Evolutionary conservation across 2,329 filamentous ascomycete genomes (phyloP).

Genomic region (Ophioceras dolichostomum): DNA sequence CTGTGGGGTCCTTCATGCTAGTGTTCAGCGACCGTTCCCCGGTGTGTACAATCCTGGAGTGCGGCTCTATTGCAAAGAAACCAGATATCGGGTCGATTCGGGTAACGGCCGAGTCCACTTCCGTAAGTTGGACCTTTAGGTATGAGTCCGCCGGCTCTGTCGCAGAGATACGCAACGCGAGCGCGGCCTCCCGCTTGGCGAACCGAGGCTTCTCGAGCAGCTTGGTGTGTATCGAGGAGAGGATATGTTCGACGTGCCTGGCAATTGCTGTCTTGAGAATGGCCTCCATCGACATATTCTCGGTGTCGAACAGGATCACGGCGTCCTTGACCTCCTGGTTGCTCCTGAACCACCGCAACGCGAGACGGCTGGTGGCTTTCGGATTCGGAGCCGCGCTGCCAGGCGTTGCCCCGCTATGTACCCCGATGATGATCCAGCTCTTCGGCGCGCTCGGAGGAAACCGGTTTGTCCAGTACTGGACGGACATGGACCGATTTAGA

Average conservation of each 20-base stretch:
- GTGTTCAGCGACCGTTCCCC: slow-evolving; percentile 55
- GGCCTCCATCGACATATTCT: slow-evolving; percentile 58
- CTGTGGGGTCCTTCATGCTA: slow-evolving; percentile 37
- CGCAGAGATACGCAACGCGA: slow-evolving; percentile 44
- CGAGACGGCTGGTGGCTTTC: slow-evolving; percentile 40
- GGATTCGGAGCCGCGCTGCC: slow-evolving; percentile 24
- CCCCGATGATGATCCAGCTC: slow-evolving; percentile 83
- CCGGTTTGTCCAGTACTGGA: slow-evolving; percentile 81
- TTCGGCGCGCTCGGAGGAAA: slow-evolving; percentile 47
- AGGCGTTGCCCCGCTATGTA: slow-evolving; percentile 46
- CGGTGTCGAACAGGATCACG: slow-evolving; percentile 55
- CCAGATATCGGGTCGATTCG: slow-evolving; percentile 70
- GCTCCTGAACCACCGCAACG: slow-evolving; percentile 73
- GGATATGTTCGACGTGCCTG: slow-evolving; percentile 58
- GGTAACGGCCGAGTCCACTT: slow-evolving; percentile 45
- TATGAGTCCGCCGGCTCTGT: slow-evolving; percentile 54
- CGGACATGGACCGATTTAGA: slow-evolving; percentile 66
- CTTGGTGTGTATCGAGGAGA: slow-evolving; percentile 52
- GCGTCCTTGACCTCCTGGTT: slow-evolving; percentile 59
- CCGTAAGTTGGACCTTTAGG: slow-evolving; percentile 58
- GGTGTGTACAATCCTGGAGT: slow-evolving; percentile 39
- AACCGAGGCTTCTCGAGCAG: slow-evolving; percentile 50
- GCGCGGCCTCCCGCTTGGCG: slow-evolving; percentile 41
- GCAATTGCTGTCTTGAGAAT: slow-evolving; percentile 66
- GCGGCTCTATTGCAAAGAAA: slow-evolving; percentile 57